A percentile compares a stretch with the other conserved stretches of the same genome.
These are phyloP conservation scores for Carex cristatella DNA, from an alignment of 176 grass and related monocot species.

Conservation along the genomic window DNA sequence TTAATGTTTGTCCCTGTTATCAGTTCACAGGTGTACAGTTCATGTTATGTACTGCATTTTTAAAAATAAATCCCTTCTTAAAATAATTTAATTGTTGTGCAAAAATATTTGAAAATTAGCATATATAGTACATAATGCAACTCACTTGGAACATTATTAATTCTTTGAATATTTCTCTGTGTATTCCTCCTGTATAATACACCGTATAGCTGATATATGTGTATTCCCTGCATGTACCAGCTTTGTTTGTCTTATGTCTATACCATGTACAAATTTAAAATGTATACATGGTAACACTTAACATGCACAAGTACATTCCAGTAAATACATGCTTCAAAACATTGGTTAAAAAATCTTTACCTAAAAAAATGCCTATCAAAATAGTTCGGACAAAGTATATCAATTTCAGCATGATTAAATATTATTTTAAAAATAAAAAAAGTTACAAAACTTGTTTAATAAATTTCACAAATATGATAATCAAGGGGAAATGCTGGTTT, in stretches of 20 bases:
- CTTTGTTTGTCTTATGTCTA: background rate
- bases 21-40: slow-evolving; percentile 17
- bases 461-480: background rate
- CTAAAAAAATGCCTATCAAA: background rate
- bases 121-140: background rate
- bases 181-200: background rate
- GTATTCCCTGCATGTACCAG: background rate
- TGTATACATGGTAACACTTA: background rate
- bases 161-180: background rate
- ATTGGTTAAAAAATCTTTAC: background rate
- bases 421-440: background rate
- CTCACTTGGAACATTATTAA: background rate
- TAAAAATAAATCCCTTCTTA: background rate
- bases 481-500: background rate
- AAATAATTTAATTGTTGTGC: background rate
- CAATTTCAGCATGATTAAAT: background rate
- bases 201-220: background rate
- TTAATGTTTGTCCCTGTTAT: background rate
- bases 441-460: background rate
- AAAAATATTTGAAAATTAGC: background rate
- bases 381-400: background rate
- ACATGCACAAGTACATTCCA: background rate
- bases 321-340: background rate
- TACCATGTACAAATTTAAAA: background rate
- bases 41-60: background rate